Base-by-base conservation (phyloP, 2,329 filamentous ascomycete genomes). In the Westerdykella aurantiaca region DNA sequence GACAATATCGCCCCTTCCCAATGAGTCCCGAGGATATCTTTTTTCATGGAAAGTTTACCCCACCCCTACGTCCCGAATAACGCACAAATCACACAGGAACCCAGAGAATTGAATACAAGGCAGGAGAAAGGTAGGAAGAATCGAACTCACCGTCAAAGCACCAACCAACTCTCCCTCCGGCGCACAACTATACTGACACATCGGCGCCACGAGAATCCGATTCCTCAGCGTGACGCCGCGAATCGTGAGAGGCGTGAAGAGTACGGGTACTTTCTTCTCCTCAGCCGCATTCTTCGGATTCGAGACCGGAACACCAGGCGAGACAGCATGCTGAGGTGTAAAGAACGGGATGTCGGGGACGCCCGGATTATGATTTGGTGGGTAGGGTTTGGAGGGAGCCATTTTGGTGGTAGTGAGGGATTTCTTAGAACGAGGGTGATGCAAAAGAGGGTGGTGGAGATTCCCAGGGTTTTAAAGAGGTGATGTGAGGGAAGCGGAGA, bases 271-370 rank as follows among this genome's bases (percentile, higher is more conserved):
- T 1, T 41, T 48, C 31, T 46, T 43, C 2, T 3, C 25, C 25
- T 9, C 25, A 5, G 7, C 25, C 9, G 31, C 33, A 14, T 35
- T 35, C n/a, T 46, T 47, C 18, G 38, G 34, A 13, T 38, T 37
- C n/a, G 47, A 39, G 10, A 42, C 29, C 4, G 56, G 55, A 2
- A 56, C 70, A 13, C 72, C 72, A 5, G 72, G 70, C 4, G 64
- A 65, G 12, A 58, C 61, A 34, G 62, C 42, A 50, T 75, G 72
- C 10, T 64, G 53, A 9, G 72, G 72, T 1, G 71, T 74, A 57
- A 72, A 75, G 61, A 72, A 75, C 10, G 70, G 57, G 33, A 67
- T 44, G 39, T 49, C 51, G 13, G 53, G 46, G 21, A 57, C 57
- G 14, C 58, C 57, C 9, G 40, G 35, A 42, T 64, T 64, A 39